Evolutionary conservation across 2,329 filamentous ascomycete genomes (phyloP).

Genomic region (Geoglossum cookeanum): DNA sequence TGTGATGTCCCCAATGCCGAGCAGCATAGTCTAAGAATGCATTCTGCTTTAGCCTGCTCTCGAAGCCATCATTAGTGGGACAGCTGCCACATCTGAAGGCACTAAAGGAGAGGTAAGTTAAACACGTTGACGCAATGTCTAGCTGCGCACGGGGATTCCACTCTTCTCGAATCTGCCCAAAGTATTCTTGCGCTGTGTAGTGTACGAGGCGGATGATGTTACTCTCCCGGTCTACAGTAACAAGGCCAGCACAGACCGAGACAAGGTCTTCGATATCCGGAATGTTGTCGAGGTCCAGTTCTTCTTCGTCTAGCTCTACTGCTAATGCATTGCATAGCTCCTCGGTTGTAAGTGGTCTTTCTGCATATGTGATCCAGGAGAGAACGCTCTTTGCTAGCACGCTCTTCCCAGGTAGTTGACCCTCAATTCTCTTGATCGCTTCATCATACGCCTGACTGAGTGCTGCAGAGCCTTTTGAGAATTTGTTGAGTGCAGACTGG

Average conservation of each 20-base stretch:
- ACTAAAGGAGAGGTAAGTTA: slow-evolving; percentile 21
- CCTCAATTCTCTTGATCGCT: slow-evolving; percentile 12
- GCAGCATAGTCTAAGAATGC: slow-evolving; percentile 1
- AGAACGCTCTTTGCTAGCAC: slow-evolving; percentile 9
- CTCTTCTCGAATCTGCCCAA: slow-evolving; percentile 14
- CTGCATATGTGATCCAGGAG: slow-evolving; percentile 10
- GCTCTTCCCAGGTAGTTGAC: slow-evolving; percentile 11
- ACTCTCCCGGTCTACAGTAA: slow-evolving; percentile 23
- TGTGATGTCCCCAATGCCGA: not conserved
- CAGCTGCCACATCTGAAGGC: not conserved
- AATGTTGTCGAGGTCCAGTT: slow-evolving; percentile 10
- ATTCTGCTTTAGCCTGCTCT: not conserved
- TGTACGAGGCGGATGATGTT: slow-evolving; percentile 25
- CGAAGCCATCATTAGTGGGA: not conserved
- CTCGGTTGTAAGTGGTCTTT: slow-evolving; percentile 9
- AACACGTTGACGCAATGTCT: slow-evolving; percentile 16
- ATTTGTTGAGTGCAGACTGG: slow-evolving; percentile 8
- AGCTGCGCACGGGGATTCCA: slow-evolving; percentile 15
- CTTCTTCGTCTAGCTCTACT: slow-evolving; percentile 8
- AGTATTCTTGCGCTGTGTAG: slow-evolving; percentile 28
- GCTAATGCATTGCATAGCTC: slow-evolving; percentile 13
- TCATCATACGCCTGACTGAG: slow-evolving; percentile 12
- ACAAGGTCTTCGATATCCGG: slow-evolving; percentile 14
- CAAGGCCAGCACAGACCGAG: slow-evolving; percentile 24
- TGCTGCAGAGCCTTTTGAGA: slow-evolving; percentile 7